phyloP scores from a whole-genome alignment of 352 stramenopile species.

The Detonula confervacea region DNA sequence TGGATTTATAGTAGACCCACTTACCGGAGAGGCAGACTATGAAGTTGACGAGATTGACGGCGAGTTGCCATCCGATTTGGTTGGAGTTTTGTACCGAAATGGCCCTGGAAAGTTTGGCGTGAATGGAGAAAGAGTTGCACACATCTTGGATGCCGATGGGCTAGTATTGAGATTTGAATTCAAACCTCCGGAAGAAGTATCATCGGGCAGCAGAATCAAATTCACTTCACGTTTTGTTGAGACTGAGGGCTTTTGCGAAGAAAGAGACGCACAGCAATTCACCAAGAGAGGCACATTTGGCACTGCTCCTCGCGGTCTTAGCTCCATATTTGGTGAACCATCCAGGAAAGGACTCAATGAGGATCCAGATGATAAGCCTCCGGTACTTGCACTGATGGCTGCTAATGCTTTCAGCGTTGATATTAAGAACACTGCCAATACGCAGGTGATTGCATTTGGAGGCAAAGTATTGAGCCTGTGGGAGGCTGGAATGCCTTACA shows the following conservation, averaged over 20 bases:
- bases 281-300: constrained; percentile 66
- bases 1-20: constrained; percentile 50
- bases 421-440: constrained; percentile 73
- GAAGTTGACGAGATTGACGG: constrained; percentile 65
- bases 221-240: constrained; percentile 68
- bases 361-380: constrained; percentile 49
- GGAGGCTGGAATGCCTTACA: constrained; percentile 62
- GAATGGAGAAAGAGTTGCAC: constrained; percentile 50
- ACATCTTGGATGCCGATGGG: constrained; percentile 70
- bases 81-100: constrained; percentile 67
- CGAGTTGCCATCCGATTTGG: constrained; percentile 54
- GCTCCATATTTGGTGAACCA: constrained; percentile 32
- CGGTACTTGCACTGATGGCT: constrained; percentile 39
- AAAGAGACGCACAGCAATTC: constrained; percentile 45
- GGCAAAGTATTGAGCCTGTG: constrained; percentile 65
- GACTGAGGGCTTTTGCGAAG: constrained; percentile 56
- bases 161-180: constrained; percentile 61
- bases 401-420: constrained; percentile 55
- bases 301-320: constrained; percentile 44
- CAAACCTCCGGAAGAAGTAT: constrained; percentile 17
- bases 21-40: constrained; percentile 63
- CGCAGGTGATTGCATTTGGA: constrained; percentile 66
- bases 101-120: constrained; percentile 69
- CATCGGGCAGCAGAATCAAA: constrained; percentile 39
- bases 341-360: constrained; percentile 49